Percentiles rank a stretch among this genome's conserved stretches.
These are phyloP conservation scores for Venturia pyrina DNA, from an alignment of 2,329 filamentous ascomycete genomes.

Conservation along the genomic window DNA sequence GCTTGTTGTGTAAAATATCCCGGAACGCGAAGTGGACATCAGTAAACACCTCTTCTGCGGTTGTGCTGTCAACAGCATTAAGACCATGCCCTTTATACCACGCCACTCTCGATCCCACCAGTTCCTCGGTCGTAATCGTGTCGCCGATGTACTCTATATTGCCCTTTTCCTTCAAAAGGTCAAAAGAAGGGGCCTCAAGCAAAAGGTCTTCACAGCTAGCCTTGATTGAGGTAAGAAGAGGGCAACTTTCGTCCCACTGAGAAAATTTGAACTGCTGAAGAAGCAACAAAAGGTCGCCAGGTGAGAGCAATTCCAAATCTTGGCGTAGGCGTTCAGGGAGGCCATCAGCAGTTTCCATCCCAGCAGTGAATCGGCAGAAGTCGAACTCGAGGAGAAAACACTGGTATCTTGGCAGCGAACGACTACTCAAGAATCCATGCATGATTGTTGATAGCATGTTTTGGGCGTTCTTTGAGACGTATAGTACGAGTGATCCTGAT, in stretches of 20 bases:
- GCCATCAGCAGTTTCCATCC: neutral
- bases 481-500: slow-evolving; percentile 22
- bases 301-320: slow-evolving; percentile 25
- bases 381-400: slow-evolving; percentile 25
- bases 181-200: slow-evolving; percentile 27
- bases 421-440: slow-evolving; percentile 26
- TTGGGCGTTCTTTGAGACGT: slow-evolving; percentile 26
- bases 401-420: slow-evolving; percentile 25
- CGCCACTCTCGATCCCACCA: slow-evolving; percentile 23
- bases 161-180: slow-evolving; percentile 25
- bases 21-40: slow-evolving; percentile 22
- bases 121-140: slow-evolving; percentile 20
- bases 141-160: slow-evolving; percentile 27
- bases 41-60: slow-evolving; percentile 23
- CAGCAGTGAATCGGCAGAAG: slow-evolving; percentile 16
- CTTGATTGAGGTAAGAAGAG: slow-evolving; percentile 21
- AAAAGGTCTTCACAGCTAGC: slow-evolving; percentile 23
- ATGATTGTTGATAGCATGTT: slow-evolving; percentile 22
- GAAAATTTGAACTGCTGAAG: slow-evolving; percentile 25
- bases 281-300: slow-evolving; percentile 24
- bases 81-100: slow-evolving; percentile 26
- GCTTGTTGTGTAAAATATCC: slow-evolving; percentile 22
- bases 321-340: slow-evolving; percentile 22
- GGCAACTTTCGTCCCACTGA: slow-evolving; percentile 23
- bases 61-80: slow-evolving; percentile 18